A percentile compares a stretch with the other conserved stretches of the same genome.
These are phyloP conservation scores for Colletotrichum gloeosporioides DNA, from an alignment of 2,329 filamentous ascomycete genomes.

Conservation along the genomic window DNA sequence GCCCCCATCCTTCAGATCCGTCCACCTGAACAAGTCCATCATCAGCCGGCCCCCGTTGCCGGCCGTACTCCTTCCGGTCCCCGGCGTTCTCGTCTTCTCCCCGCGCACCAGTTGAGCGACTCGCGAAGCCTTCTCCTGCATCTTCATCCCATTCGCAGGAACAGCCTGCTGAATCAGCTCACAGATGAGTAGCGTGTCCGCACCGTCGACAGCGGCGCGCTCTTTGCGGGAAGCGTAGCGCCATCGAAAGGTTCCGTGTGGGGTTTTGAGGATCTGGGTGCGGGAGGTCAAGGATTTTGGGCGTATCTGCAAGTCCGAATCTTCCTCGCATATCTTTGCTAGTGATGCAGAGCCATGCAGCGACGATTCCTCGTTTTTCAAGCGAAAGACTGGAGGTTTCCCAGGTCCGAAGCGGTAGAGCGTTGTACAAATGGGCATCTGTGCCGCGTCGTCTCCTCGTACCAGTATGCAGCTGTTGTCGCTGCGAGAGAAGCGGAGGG, in stretches of 20 bases:
- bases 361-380: conserved; percentile 14
- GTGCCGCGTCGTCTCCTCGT: conserved; percentile 39
- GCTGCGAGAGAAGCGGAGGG: conserved; percentile 48
- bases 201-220: conserved; percentile 44
- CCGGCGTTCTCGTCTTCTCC: conserved; percentile 41
- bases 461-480: conserved; percentile 57
- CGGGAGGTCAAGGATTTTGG: conserved; percentile 51
- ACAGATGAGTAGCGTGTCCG: conserved; percentile 54
- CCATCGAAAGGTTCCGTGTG: conserved; percentile 60
- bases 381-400: conserved; percentile 51
- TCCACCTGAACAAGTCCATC: conserved; percentile 45
- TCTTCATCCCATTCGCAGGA: conserved; percentile 18
- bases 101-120: conserved; percentile 52
- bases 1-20: conserved; percentile 34
- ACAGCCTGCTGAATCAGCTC: conserved; percentile 47
- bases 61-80: conserved; percentile 41
- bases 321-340: conserved; percentile 21
- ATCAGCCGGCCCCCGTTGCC: conserved; percentile 57
- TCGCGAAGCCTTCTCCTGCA: conserved; percentile 23
- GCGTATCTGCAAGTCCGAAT: conserved; percentile 27
- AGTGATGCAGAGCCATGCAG: not conserved
- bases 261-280: conserved; percentile 49
- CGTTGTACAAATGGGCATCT: conserved; percentile 48
- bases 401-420: conserved; percentile 63
- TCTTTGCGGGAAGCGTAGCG: conserved; percentile 55